A percentile compares a stretch with the other conserved stretches of the same genome.
These are phyloP conservation scores for Salvia sclarea DNA, from an alignment of 305 asterid species.

Conservation along the genomic window DNA sequence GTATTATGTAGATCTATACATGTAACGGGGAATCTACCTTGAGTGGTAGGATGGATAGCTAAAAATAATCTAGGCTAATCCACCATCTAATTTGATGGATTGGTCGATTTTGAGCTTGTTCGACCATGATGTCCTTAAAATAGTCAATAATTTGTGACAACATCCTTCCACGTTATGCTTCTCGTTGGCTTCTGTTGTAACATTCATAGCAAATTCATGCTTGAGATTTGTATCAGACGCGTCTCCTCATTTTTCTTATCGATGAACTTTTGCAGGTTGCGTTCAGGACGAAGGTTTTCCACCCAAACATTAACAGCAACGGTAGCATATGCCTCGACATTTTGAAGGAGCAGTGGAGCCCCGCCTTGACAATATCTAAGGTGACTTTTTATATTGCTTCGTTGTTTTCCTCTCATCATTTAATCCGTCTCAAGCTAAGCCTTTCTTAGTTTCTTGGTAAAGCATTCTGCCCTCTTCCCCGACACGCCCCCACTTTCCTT, in stretches of 20 bases:
- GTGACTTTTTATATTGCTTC: slow-evolving; percentile 32
- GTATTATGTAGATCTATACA: background rate
- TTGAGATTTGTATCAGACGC: background rate
- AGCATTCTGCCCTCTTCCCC: background rate
- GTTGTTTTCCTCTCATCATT: background rate
- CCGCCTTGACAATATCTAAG: slow-evolving; percentile 71
- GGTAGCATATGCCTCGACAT: slow-evolving; percentile 72
- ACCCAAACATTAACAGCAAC: slow-evolving; percentile 66
- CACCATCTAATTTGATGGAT: no score
- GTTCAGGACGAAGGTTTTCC: slow-evolving; percentile 74
- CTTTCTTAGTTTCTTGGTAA: background rate
- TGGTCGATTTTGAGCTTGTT: no score
- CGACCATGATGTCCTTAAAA: no score
- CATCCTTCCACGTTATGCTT: background rate
- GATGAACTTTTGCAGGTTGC: slow-evolving; percentile 41
- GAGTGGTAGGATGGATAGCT: no score
- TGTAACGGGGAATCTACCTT: no score
- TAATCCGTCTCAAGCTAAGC: background rate
- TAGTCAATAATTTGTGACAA: slow-evolving; percentile 5
- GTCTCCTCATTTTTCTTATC: background rate
- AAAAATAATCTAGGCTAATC: no score
- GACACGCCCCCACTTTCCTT: background rate
- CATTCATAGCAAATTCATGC: slow-evolving; percentile 24
- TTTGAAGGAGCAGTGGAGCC: slow-evolving; percentile 77
- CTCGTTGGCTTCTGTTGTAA: background rate